Conservation (phyloP, 805 yeast species). For the Sungouiozyma ichnusensis region DNA sequence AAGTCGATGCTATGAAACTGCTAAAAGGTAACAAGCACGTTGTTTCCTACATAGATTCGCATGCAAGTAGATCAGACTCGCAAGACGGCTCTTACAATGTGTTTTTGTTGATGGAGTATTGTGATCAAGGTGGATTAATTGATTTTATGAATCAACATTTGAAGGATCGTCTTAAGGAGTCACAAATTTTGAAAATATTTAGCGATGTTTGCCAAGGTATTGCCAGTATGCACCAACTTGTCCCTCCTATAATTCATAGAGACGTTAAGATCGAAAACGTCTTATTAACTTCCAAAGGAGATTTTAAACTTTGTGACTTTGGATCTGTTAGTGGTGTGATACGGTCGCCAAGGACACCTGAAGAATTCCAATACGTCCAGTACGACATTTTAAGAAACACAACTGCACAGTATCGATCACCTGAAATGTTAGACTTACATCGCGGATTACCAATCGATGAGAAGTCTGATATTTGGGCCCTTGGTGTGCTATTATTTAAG, state of each 20-base stretch:
- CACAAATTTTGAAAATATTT: slow-evolving; percentile 59
- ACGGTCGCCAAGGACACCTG: slow-evolving; percentile 52
- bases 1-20: slow-evolving; percentile 95
- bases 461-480: slow-evolving; percentile 79
- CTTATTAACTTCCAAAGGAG: slow-evolving; percentile 45
- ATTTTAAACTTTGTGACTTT: slow-evolving; percentile 68
- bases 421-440: slow-evolving; percentile 72
- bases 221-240: slow-evolving; percentile 62
- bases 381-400: slow-evolving; percentile 70
- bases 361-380: slow-evolving; percentile 49
- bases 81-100: slow-evolving; percentile 60
- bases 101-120: slow-evolving; percentile 68
- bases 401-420: slow-evolving; percentile 76
- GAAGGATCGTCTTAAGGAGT: slow-evolving; percentile 53
- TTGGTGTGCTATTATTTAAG: slow-evolving; percentile 70
- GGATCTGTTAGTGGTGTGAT: slow-evolving; percentile 65
- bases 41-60: slow-evolving; percentile 89
- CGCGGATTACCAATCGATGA: slow-evolving; percentile 66
- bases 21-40: slow-evolving; percentile 67
- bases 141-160: slow-evolving; percentile 72
- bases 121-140: slow-evolving; percentile 66
- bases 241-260: slow-evolving; percentile 64
- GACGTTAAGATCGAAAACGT: slow-evolving; percentile 81
- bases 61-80: slow-evolving; percentile 65
- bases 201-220: slow-evolving; percentile 63